These are phyloP conservation scores for Silene uniflora DNA, from an alignment of 148 eudicot species.

Conservation along the genomic window DNA sequence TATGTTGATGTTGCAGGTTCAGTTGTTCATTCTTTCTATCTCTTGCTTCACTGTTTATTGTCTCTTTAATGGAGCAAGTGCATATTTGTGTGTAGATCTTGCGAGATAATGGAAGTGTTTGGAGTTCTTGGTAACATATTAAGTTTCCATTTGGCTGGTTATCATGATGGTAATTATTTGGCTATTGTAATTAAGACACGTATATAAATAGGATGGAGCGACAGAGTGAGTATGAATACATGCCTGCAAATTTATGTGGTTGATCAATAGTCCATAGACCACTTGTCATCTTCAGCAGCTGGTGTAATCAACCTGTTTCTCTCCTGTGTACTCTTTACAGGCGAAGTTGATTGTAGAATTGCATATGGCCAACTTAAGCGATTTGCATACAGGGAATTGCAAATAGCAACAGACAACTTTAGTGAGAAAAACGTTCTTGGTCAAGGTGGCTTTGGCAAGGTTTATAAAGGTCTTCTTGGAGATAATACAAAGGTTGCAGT, in stretches of 20 bases:
- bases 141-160: background rate
- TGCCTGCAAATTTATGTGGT: constrained; percentile 2
- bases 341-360: constrained; percentile 86
- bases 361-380: constrained; percentile 91
- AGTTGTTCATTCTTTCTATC: constrained; percentile 4
- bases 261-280: background rate
- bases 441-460: constrained; percentile 97
- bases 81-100: background rate
- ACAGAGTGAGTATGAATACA: too few relatives aligned
- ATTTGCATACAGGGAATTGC: constrained; percentile 89
- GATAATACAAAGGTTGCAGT: constrained; percentile 90
- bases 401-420: constrained; percentile 90
- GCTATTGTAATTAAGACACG: background rate
- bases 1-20: constrained; percentile 93
- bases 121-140: background rate
- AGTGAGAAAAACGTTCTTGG: constrained; percentile 91
- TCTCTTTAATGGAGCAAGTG: background rate
- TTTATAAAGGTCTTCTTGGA: constrained; percentile 77
- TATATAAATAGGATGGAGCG: background rate
- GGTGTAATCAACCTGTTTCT: background rate
- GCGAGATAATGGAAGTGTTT: background rate
- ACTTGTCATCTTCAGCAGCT: constrained; percentile 2
- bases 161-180: background rate
- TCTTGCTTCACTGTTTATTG: constrained; percentile 4
- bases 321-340: constrained; percentile 34